These are phyloP conservation scores for Malus asiatica DNA, from an alignment of 306 rosid species.

Conservation along the genomic window DNA sequence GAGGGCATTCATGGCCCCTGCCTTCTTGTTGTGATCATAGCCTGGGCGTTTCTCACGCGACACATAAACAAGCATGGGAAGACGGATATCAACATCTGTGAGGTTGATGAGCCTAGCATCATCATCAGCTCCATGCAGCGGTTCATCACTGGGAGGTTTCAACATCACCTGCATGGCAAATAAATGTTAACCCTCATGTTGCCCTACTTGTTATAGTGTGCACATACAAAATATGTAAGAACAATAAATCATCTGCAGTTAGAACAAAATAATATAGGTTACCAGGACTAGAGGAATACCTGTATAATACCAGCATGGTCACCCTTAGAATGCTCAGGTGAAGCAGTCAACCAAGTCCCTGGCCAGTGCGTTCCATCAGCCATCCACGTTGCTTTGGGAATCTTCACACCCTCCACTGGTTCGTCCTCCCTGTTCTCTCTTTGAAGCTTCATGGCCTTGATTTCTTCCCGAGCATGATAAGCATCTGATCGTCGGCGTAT, in stretches of 20 bases:
- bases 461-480: conserved; percentile 89
- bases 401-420: conserved; percentile 56
- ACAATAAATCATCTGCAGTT: background rate
- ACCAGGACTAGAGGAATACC: conserved; percentile 38
- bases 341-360: conserved; percentile 81
- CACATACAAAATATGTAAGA: background rate
- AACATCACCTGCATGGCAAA: conserved; percentile 70
- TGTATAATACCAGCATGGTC: conserved; percentile 97
- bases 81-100: conserved; percentile 77
- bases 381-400: conserved; percentile 97
- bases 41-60: conserved; percentile 97
- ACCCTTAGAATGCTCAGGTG: conserved; percentile 70
- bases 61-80: conserved; percentile 89
- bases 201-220: background rate
- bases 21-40: conserved; percentile 93
- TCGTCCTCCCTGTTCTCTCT: conserved; percentile 75
- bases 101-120: conserved; percentile 60
- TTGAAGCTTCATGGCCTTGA: conserved; percentile 85
- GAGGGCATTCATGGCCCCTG: conserved; percentile 93
- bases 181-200: background rate
- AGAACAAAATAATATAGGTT: conserved; percentile 3
- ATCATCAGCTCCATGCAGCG: conserved; percentile 64
- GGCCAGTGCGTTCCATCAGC: conserved; percentile 99
- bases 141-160: conserved; percentile 96
- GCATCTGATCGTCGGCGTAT: conserved; percentile 95